Evolutionary conservation across 2,329 filamentous ascomycete species (phyloP), one percentile per base, ranked within the genome.

Genomic region (Penicillium sp.): DNA sequence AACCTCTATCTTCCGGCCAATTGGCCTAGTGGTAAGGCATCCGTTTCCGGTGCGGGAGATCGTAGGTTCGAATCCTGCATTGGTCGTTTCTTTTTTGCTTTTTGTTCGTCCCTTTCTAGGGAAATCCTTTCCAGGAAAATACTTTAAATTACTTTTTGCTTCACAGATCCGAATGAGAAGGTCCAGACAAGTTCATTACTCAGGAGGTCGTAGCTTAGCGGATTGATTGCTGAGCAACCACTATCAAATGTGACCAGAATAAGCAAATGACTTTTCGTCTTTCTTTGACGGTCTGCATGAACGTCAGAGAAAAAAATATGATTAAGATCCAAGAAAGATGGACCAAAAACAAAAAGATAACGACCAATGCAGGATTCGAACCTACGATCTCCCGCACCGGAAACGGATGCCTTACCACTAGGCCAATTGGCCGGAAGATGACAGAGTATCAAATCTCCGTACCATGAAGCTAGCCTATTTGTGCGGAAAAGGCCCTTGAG

Each of bases 1-100:
- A 4, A 26, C 10, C 8, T 26, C 28, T 16, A 59, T 47, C 15
- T 38, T 21, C n/a, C 54, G 62, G 62, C 62, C 62, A 57, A 52
- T 60, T 64, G 62, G 62, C 62, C 62, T 64, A 64, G 59, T 64
- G 60, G 62, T 63, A 64, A 62, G 62, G 62, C 62, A 58, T 58
- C 57, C 55, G 62, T 64, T 64, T 64, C 62, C 62, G 62, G 58
- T 64, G 60, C 62, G 55, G 57, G 56, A 62, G 62, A 63, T 63
- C 57, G 62, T 57, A 64, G 62, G 61, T 64, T 64, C 62, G 60
- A 64, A 56, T 62, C 62, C 62, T 64, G 62, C 62, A 60, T 64
- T 57, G 60, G 62, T 64, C 61, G 61, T 47, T 60, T 49, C 47
- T 51, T 62, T 52, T 54, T 56, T n/a, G n/a, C n/a, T n/a, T n/a